Base-by-base conservation (phyloP, 257 asterid genomes). In the Marsdenia floribunda region DNA sequence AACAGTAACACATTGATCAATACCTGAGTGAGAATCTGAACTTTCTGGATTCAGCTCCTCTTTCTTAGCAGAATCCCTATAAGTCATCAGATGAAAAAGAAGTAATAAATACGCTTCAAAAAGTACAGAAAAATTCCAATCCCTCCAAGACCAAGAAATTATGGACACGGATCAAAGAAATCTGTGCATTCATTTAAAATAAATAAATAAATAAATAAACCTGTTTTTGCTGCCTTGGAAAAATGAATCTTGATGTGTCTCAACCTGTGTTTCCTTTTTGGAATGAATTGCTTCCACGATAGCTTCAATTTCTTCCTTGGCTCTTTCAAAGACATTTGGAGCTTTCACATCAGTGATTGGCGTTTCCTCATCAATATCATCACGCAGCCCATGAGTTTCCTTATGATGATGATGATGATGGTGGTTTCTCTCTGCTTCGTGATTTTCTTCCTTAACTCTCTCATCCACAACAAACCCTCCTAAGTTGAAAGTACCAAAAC, bases 231-330 rank as follows among this genome's bases (percentile, higher is more conserved):
- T 70, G 6, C 33, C 73, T 26, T 63, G 52, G 16, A 63, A 50
- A 26, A 72, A 29, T 60, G 80, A 57, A 76, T 55, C 78, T 22
- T 40, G 72, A 53, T 16, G 59, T 60, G 9, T 73, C 18, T 67
- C 61, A 68, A 66, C 63, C 71, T 76, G 70, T 0, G 78, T 4
- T 76, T 85, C 90, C 84, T 86, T 88, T 73, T 86, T 88, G 8
- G 84, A 83, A 76, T 90, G 93, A 73, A 92, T 80, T 15, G 87
- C 85, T 73, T 77, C 87, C 40, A 87, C 90, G 72, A 92, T 70
- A 60, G 97, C 96, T 77, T 90, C 93, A 71, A 92, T 79, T 74
- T 92, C 97, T 83, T 92, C 97, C 78, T 86, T 90, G 0, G 92
- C 96, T 71, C 97, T 86, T 79, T 86, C 91, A 77, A 92, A 88